Base-by-base conservation (phyloP, 352 stramenopile species). In the Pythium phragmiticola region DNA sequence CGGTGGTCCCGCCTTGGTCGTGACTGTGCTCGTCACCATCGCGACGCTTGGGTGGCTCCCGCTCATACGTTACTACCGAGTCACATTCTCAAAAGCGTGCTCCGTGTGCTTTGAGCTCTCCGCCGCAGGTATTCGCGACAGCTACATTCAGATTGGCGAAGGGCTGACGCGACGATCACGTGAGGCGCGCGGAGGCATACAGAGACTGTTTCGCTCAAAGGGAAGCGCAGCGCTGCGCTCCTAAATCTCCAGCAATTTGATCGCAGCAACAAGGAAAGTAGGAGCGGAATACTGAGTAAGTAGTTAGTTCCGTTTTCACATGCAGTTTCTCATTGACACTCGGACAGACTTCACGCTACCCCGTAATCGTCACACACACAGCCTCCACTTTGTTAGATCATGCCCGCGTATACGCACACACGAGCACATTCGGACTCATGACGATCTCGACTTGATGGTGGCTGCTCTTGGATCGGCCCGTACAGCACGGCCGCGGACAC, bases 361-460 rank as follows among this genome's bases (percentile, higher is more conserved):
- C n/a, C 9, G 42, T 21, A 7, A 14, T 21, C 17, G n/a, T 19
- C n/a, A 8, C 42, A 48, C 42, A 48, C 17, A 48, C n/a, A 48
- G 9, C 17, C n/a, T 26, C 17, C 16, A 30, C 2, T 36, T 17
- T 1, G 45, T 16, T 21, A 21, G 14, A 9, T 51, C 30, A 66
- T 28, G 43, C 39, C 34, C 52, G 33, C 1, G 41, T 39, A 17
- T 66, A 59, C 39, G 37, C 41, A 33, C 59, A 66, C 28, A 42
- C 49, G 7, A 66, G 34, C 39, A 60, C 39, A 3, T 66, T 49
- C 3, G 50, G 47, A 17, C 46, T 57, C 4, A 19, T 57, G 8
- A 51, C 36, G 7, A 51, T 36, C n/a, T 57, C 53, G 11, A 60
- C 28, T 39, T 60, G 53, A 17, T 50, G 36, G 21, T 63, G 34